These are phyloP conservation scores for Cavenderia fasciculata DNA, from an alignment of 78 protist species.

Conservation along the genomic window DNA sequence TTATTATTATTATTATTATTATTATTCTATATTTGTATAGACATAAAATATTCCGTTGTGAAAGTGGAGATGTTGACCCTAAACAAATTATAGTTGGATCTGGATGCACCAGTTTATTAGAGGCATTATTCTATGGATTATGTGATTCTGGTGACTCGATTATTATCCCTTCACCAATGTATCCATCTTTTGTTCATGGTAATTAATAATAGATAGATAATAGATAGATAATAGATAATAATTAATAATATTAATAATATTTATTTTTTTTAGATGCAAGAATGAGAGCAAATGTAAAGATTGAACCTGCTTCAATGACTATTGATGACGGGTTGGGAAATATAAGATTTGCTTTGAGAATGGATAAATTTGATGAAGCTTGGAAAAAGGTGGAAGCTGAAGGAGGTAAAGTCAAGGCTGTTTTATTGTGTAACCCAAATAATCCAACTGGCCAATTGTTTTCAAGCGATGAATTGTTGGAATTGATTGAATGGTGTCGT, in stretches of 20 bases:
- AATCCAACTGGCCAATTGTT: constrained; percentile 64
- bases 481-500: neutral
- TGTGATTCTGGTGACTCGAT: constrained; percentile 16
- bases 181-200: constrained; percentile 28
- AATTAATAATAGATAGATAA: too few species aligned
- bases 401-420: constrained; percentile 1
- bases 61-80: neutral
- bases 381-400: neutral
- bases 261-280: constrained; percentile 11
- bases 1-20: too few species aligned
- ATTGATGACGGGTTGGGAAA: neutral
- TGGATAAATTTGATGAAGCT: constrained; percentile 3
- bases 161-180: constrained; percentile 67
- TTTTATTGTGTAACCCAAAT: constrained; percentile 54
- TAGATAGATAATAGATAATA: too few species aligned
- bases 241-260: too few species aligned
- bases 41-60: neutral
- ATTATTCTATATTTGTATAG: too few species aligned
- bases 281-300: constrained; percentile 9
- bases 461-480: neutral
- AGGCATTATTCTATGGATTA: constrained; percentile 8
- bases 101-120: constrained; percentile 39
- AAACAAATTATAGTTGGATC: constrained; percentile 6
- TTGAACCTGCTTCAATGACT: constrained; percentile 2
- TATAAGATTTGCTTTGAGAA: neutral